These are phyloP conservation scores for Cicer cuneatum DNA, from an alignment of 306 rosid genomes.

Conservation along the genomic window DNA sequence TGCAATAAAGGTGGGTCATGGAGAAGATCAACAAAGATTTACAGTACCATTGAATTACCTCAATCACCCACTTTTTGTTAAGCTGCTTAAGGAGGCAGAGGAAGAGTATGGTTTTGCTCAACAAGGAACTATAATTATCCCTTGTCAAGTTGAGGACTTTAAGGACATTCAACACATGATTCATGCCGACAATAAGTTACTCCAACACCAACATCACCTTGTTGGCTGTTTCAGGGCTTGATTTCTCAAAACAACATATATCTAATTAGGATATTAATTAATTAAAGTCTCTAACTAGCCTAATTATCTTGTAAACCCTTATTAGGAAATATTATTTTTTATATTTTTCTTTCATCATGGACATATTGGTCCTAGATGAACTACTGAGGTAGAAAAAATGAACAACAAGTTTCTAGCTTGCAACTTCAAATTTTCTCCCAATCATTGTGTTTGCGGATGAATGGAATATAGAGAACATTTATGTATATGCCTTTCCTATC, in stretches of 20 bases:
- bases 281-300: too few relatives aligned
- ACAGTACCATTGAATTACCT: slow-evolving; percentile 77
- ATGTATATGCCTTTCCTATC: too few relatives aligned
- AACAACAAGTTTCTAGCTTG: too few relatives aligned
- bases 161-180: slow-evolving; percentile 64
- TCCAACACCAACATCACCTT: slow-evolving; percentile 47
- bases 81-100: slow-evolving; percentile 71
- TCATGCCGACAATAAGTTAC: slow-evolving; percentile 48
- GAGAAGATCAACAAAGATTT: slow-evolving; percentile 65
- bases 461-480: too few relatives aligned
- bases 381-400: too few relatives aligned
- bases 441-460: too few relatives aligned
- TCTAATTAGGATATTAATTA: background rate
- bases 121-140: slow-evolving; percentile 71
- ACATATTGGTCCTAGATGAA: too few relatives aligned
- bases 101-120: slow-evolving; percentile 84
- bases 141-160: slow-evolving; percentile 71
- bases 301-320: too few relatives aligned
- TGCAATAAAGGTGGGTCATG: slow-evolving; percentile 78
- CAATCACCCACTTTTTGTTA: slow-evolving; percentile 76
- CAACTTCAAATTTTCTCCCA: too few relatives aligned
- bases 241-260: background rate
- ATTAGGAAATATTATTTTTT: too few relatives aligned
- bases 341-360: too few relatives aligned
- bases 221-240: slow-evolving; percentile 44